A percentile compares a stretch with the other conserved stretches of the same genome.
phyloP scores from a whole-genome alignment of 805 yeast genomes.

The Blastobotrys peoriensis region DNA sequence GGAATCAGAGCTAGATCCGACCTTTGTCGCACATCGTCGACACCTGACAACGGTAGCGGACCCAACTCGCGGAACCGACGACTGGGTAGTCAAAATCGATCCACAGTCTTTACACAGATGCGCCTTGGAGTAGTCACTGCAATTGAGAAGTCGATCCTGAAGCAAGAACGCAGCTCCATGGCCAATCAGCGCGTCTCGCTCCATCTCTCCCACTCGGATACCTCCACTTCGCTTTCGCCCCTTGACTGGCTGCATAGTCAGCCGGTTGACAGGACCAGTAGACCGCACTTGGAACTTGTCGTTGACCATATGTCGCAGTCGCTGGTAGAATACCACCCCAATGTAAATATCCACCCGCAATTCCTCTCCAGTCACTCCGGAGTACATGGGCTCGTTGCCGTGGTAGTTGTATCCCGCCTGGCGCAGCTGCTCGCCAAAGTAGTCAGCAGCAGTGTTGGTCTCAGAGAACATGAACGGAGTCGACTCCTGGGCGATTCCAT shows the following conservation, averaged over 20 bases:
- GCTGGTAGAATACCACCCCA: slow-evolving; percentile 96
- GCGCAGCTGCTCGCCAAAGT: slow-evolving; percentile 86
- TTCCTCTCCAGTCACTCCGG: slow-evolving; percentile 98
- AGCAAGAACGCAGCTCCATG: slow-evolving; percentile 94
- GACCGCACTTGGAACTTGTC: slow-evolving; percentile 99
- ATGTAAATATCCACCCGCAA: slow-evolving; percentile 91
- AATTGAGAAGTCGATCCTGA: slow-evolving; percentile 91
- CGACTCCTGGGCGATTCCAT: slow-evolving; percentile 94
- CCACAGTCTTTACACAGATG: slow-evolving; percentile 91
- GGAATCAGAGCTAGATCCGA: slow-evolving; percentile 46
- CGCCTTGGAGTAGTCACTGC: slow-evolving; percentile 92
- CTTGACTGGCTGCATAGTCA: slow-evolving; percentile 99
- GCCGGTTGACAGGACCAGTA: slow-evolving; percentile 94
- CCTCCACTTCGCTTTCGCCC: slow-evolving; percentile 99
- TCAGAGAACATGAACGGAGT: slow-evolving; percentile 96
- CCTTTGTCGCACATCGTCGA: slow-evolving; percentile 78
- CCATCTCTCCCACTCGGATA: slow-evolving; percentile 99
- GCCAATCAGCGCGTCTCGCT: slow-evolving; percentile 97
- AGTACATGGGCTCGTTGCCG: slow-evolving; percentile 98
- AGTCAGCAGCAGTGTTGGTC: slow-evolving; percentile 92
- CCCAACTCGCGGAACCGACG: slow-evolving; percentile 88
- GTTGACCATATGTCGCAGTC: slow-evolving; percentile 98
- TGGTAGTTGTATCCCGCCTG: slow-evolving; percentile 93
- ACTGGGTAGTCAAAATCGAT: slow-evolving; percentile 80
- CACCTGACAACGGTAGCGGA: slow-evolving; percentile 72